Conservation (phyloP, 371 early-diverging fungal genomes). For the Apophysomyces trapeziformis region DNA sequence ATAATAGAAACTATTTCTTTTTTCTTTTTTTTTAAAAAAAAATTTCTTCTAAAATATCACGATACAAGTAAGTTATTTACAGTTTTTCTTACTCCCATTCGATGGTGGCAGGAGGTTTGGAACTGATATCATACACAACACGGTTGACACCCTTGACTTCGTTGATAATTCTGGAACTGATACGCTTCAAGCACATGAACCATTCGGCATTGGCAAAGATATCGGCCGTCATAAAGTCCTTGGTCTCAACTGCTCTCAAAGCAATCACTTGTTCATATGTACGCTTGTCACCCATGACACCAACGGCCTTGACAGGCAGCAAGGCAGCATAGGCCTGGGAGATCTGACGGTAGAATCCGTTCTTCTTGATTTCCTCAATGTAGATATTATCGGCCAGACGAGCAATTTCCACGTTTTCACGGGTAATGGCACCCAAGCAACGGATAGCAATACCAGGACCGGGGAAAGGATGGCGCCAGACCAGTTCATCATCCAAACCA, state of each 20-base stretch:
- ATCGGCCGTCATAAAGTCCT: conserved; percentile 98
- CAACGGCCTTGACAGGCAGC: conserved; percentile 93
- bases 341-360: conserved; percentile 93
- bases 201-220: conserved; percentile 72
- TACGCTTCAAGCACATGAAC: conserved; percentile 77
- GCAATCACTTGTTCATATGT: conserved; percentile 98
- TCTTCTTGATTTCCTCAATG: conserved; percentile 97
- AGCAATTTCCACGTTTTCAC: conserved; percentile 90
- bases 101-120: conserved; percentile 97
- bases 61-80: not conserved
- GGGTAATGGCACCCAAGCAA: conserved; percentile 94
- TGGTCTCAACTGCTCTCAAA: conserved; percentile 94
- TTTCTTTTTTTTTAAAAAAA: not conserved
- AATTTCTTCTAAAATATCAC: no score
- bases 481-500: conserved; percentile 90
- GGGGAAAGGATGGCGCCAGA: conserved; percentile 99
- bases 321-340: conserved; percentile 97
- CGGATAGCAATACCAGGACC: conserved; percentile 98
- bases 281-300: conserved; percentile 98
- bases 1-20: not conserved
- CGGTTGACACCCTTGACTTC: conserved; percentile 98
- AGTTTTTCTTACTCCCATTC: conserved; percentile 80
- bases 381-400: conserved; percentile 95
- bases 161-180: conserved; percentile 94
- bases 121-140: conserved; percentile 93